phyloP scores from a whole-genome alignment of 768 basidiomycete genomes.

The Gloeostereum incarnatum region DNA sequence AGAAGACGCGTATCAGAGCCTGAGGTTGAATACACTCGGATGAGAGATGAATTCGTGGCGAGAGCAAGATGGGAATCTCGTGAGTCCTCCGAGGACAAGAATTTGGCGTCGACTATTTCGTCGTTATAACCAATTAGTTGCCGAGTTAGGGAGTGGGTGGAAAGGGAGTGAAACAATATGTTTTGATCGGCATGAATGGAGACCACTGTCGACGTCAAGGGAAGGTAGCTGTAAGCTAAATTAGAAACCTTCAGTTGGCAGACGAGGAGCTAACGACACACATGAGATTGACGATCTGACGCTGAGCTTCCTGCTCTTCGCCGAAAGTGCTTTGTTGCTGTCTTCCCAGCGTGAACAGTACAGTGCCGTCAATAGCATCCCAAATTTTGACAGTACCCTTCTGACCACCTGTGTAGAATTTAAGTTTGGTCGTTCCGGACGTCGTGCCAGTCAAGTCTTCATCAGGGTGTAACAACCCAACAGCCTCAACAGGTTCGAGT shows the following conservation, averaged over 20 bases:
- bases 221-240: conserved; percentile 51
- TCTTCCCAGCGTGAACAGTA: conserved; percentile 52
- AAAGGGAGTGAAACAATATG: conserved; percentile 81
- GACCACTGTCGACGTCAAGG: conserved; percentile 52
- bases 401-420: conserved; percentile 87
- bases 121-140: conserved; percentile 97
- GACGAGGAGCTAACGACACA: conserved; percentile 30
- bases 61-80: conserved; percentile 76
- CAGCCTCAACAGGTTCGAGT: conserved; percentile 80
- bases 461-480: conserved; percentile 56
- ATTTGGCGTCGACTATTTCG: conserved; percentile 87
- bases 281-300: conserved; percentile 78
- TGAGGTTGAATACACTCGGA: conserved; percentile 76
- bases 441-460: conserved; percentile 38
- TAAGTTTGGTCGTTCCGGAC: conserved; percentile 30
- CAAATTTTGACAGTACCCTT: conserved; percentile 81
- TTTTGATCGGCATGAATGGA: conserved; percentile 96
- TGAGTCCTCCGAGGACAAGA: conserved; percentile 41
- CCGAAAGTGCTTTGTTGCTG: conserved; percentile 33
- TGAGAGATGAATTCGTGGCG: conserved; percentile 95
- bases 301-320: conserved; percentile 64
- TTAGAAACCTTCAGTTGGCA: conserved; percentile 11
- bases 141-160: conserved; percentile 51
- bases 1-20: conserved; percentile 80
- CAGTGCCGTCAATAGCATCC: conserved; percentile 62